Base-by-base conservation (phyloP, 1,284 basidiomycete species). In the Cryptococcus sp. region DNA sequence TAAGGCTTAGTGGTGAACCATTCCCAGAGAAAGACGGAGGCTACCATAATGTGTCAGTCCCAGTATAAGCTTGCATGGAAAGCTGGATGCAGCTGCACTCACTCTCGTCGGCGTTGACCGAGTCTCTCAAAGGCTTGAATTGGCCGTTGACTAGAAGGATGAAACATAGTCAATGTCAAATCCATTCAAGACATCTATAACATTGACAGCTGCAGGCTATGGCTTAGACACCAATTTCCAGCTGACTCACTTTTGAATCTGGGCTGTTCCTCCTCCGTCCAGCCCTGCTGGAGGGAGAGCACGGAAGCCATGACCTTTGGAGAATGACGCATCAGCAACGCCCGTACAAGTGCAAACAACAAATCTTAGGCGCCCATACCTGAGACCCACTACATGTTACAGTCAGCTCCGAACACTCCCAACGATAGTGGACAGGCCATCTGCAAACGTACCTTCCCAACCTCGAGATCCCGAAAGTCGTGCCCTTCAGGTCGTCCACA, bases 1-100 rank as follows among this genome's bases (percentile, higher is more conserved):
- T 84, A 96, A 1, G 95, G 94, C 74, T 97, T 98, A 16, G 94
- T 97, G 2, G 95, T 98, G 77, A 96, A 97, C 89, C 89, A 93
- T 76, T 95, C 92, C 92, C 93, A 96, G 84, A 75, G 68, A 63
- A 73, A 73, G n/a, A 63, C 66, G 9, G 69, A 71, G 2, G 71
- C 68, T 74, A 57, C 15, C 11, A 40, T 4, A 46, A 12, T 18
- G 21, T 8, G 15, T 33, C 44, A 20, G 35, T n/a, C n/a, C n/a
- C n/a, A n/a, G 38, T 15, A n/a, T 46, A 3, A 33, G 28, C 28
- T 33, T 4, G 28, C 28, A 33, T 5, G 21, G 3, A 15, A 11
- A 33, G 33, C 28, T 23, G n/a, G n/a, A 37, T 15, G 28, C 15
- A 18, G 9, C 36, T 24, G 9, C 12, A 55, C 73, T 64, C 48